Percentiles rank a stretch among this genome's conserved stretches.
These are phyloP conservation scores for Nakazawaea anatomiae DNA, from an alignment of 805 yeast genomes.

Conservation along the genomic window DNA sequence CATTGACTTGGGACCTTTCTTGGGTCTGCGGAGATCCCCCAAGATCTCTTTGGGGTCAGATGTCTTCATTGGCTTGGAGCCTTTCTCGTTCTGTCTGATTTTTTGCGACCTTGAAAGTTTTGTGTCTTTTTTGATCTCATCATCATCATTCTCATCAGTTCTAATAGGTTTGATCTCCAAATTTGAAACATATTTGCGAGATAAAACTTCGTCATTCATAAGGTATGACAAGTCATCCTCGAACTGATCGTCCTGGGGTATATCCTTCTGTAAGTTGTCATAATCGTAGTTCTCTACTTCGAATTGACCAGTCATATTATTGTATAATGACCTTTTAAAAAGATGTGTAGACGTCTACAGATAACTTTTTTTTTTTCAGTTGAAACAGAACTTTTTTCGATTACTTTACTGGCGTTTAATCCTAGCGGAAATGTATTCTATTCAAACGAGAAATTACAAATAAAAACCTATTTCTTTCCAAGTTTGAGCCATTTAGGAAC, in stretches of 20 bases:
- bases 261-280: neutral
- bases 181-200: too few species aligned
- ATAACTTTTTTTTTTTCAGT: too few species aligned
- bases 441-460: neutral
- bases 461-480: neutral
- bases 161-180: neutral
- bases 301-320: neutral
- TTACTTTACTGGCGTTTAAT: too few species aligned
- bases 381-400: too few species aligned
- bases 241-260: neutral
- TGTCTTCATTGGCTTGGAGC: neutral
- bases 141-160: too few species aligned
- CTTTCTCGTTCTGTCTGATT: neutral
- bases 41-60: neutral
- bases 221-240: constrained; percentile 4
- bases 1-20: neutral
- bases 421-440: too few species aligned
- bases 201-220: neutral
- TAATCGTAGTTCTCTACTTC: constrained; percentile 3
- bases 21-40: too few species aligned
- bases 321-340: too few species aligned
- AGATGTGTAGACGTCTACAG: too few species aligned
- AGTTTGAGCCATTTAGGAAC: constrained; percentile 22
- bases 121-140: neutral
- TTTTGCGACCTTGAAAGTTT: neutral